Evolutionary conservation across 2,329 filamentous ascomycete genomes (phyloP).

Genomic region (Dactylonectria estremocensis): DNA sequence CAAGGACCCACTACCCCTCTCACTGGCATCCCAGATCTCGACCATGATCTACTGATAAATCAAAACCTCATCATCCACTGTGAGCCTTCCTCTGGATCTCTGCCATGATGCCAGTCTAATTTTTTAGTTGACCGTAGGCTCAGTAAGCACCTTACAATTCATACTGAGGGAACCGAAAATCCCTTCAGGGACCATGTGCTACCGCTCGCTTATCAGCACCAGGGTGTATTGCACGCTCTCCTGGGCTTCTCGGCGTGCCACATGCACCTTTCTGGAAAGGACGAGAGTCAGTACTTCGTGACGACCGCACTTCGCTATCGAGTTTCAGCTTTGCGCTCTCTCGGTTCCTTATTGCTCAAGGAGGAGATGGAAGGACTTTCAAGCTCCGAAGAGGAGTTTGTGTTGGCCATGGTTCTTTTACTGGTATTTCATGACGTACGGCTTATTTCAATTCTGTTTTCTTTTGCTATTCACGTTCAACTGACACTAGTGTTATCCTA

Average conservation of each 20-base stretch:
- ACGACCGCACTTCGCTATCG: slow-evolving; percentile 41
- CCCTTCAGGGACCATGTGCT: slow-evolving; percentile 44
- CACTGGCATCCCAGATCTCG: neutral
- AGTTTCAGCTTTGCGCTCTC: slow-evolving; percentile 41
- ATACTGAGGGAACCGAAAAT: slow-evolving; percentile 38
- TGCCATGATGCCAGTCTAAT: slow-evolving; percentile 10
- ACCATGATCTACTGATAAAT: slow-evolving; percentile 25
- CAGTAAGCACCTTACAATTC: slow-evolving; percentile 40
- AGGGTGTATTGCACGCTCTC: slow-evolving; percentile 47
- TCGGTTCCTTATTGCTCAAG: slow-evolving; percentile 38
- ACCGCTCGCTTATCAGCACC: slow-evolving; percentile 44
- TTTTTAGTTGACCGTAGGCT: slow-evolving; percentile 40
- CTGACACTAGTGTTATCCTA: neutral
- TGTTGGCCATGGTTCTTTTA: slow-evolving; percentile 45
- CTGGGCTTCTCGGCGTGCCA: slow-evolving; percentile 48
- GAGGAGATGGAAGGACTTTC: slow-evolving; percentile 35
- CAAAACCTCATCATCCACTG: slow-evolving; percentile 32
- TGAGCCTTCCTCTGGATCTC: slow-evolving; percentile 1
- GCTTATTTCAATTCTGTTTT: fast-evolving
- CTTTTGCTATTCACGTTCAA: fast-evolving
- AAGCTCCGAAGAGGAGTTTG: slow-evolving; percentile 40
- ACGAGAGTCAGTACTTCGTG: slow-evolving; percentile 24
- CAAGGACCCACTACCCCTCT: neutral
- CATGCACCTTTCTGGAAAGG: slow-evolving; percentile 36
- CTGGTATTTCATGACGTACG: slow-evolving; percentile 48